Base-by-base conservation (phyloP, 768 basidiomycete genomes). In the Fomitopsis pulvina region DNA sequence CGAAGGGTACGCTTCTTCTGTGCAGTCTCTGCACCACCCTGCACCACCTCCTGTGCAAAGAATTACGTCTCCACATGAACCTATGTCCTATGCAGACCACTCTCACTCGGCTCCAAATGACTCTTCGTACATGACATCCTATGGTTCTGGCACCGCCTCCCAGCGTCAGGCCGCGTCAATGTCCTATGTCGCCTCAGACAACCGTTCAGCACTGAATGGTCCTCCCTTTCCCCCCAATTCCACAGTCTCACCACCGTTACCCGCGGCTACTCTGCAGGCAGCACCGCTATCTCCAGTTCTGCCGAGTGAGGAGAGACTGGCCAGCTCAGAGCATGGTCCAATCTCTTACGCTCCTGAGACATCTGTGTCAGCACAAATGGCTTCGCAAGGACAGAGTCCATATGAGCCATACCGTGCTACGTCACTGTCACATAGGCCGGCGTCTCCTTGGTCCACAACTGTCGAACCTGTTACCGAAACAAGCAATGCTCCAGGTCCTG, bases 1-100 rank as follows among this genome's bases (percentile, higher is more conserved):
- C 18, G 57, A 56, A 37, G 47, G 47, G 9, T 60, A 60, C 34
- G 47, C 57, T 3, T 55, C 59, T 20, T 38, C 48, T 10, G 28
- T 29, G 5, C 53, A 48, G 24, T 34, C 47, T 4, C 47, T 48
- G 6, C 48, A 52, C 18, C 46, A 52, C 18, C 50, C n/a, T n/a
- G n/a, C n/a, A n/a, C n/a, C 57, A 16, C 34, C 34, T 37, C 14
- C 34, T 4, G 14, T 16, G 14, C 34, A 37, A 16, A 37, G 34
- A 37, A 16, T 16, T 14, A 18, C 34, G 14, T 37, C 34, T 6
- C 34, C 34, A 12, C 34, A 37, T 12, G 14, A 37, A 37, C 18
- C 34, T 18, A 16, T 16, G 34, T 12, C 34, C 18, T 37, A 37
- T 18, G 34, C 5, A 12, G 34, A 18, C 14, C 5, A 16, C 14